Base-by-base conservation (phyloP, 75 land plant species). In the Pinus albicaulis region DNA sequence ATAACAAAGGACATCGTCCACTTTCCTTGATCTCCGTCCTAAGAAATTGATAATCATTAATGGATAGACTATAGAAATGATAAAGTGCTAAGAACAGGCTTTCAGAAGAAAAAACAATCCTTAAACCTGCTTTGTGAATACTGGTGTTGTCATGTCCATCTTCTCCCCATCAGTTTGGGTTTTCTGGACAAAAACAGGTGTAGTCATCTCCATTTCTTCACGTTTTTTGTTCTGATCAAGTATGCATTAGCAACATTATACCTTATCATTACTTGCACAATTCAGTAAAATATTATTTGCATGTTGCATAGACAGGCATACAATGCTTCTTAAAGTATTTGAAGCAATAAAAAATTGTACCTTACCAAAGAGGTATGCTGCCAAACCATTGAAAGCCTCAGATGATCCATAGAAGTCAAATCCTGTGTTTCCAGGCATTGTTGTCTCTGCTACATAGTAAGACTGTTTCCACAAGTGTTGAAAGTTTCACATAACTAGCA, bases 141-240 rank as follows among this genome's bases (percentile, higher is more conserved):
- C 99, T 79, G 99, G 99, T 3, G 99, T 93, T 68, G 99, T 96
- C 99, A 93, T 96, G 34, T 96, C 99, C 99, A 96, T 91, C 75
- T 85, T 93, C 75, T 89, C 94, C 11, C 93, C 91, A 80, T 77
- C 82, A 62, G 90, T 73, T 79, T 80, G 76, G 62, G 63, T 38
- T 64, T 76, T 82, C 59, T 80, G 74, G 24, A 81, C 82, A 70
- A 85, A 70, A 76, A 96, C 97, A 57, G 99, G 99, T 17, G 99
- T 93, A 12, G 99, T 93, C 99, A 96, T 96, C 57, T 90, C 89
- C 94, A 96, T 96, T 75, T 86, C 86, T 56, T 88, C 83, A 16
- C 56, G 72, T 34, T 55, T 77, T 8, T 77, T 78, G 72, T 96
- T 96, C 99, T 96, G 78, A 31, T 70, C 36, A 58, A 10, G 34